Evolutionary conservation across 2,329 filamentous ascomycete genomes (phyloP), one percentile per base, ranked within the genome.

Genomic region (Meredithiella fracta): DNA sequence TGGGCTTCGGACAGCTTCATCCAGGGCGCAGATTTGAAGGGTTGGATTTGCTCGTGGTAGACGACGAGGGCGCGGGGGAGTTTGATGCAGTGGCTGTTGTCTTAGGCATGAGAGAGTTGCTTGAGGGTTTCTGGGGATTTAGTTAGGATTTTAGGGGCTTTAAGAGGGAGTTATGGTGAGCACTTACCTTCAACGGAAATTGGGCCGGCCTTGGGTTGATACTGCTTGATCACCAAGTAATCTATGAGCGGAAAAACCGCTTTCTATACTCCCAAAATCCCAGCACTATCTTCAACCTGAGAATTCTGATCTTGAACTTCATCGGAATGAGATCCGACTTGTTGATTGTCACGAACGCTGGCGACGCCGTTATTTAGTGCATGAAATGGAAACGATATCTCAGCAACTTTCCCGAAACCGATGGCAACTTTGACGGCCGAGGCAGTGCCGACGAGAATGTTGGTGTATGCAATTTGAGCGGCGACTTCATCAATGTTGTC

Each of bases 41-140:
- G 65, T 60, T 64, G 62, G 53, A 73, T 76, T 1, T 75, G 63
- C 31, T 72, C 65, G 65, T 83, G 73, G 1, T 79, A 86, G 62
- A 88, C 68, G 3, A 77, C 76, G 17, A 92, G 66, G 1, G 86
- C 82, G 31, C 89, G 73, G 6, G 83, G 73, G 3, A 94, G 69
- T 67, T 96, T 96, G 55, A 82, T 73, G 8, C 80, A 74, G 68
- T 97, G 91, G 0, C 90, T 89, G 66, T 96, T 89, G 61, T 95
- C 90, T 0, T 74, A 64, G 34, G 76, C 64, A 8, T 60, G 59
- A 58, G 73, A 71, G 17, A 81, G 65, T 8, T 73, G 68, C 1
- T 70, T 65, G 5, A 78, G 66, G 2, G 79, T 66, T 1, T 73
- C 72, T 66, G 38, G 1, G 25, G 15, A 15, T 29, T 15, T 15